Percentiles rank a stretch among this genome's conserved stretches.
phyloP scores from a whole-genome alignment of 208 protist species.

The Wallacemonas rigidus region DNA sequence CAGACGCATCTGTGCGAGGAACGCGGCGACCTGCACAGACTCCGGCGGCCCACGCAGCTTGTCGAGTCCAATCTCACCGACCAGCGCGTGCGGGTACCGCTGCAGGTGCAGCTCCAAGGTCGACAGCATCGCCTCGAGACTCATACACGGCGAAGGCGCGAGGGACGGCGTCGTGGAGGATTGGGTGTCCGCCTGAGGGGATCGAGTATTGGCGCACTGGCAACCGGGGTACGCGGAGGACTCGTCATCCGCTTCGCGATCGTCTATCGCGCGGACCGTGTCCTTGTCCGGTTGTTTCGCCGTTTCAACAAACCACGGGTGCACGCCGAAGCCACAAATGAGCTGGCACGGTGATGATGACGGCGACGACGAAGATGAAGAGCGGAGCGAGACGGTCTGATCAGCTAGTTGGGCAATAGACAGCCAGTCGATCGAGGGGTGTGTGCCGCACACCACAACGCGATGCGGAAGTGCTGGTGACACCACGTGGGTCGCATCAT shows the following conservation, averaged over 20 bases:
- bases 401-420: conserved; percentile 1
- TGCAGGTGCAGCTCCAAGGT: conserved; percentile 43
- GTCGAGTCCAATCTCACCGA: conserved; percentile 87
- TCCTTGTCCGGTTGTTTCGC: neutral
- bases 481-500: too few species aligned
- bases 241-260: neutral
- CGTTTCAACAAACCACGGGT: conserved; percentile 71
- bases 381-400: neutral
- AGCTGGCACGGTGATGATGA: neutral
- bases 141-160: neutral
- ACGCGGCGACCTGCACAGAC: conserved; percentile 40
- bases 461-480: conserved; percentile 2
- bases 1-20: conserved; percentile 59
- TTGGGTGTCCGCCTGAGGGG: too few species aligned
- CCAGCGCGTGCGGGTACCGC: conserved; percentile 52
- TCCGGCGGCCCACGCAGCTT: conserved; percentile 65
- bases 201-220: too few species aligned
- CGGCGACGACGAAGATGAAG: neutral
- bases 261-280: neutral
- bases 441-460: conserved; percentile 74
- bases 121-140: conserved; percentile 31
- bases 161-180: neutral
- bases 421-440: conserved; percentile 72
- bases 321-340: conserved; percentile 70
- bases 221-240: too few species aligned